A percentile compares a stretch with the other conserved stretches of the same genome.
Conservation (phyloP, 2,329 filamentous ascomycete species). For the Xylaria arbuscula region DNA sequence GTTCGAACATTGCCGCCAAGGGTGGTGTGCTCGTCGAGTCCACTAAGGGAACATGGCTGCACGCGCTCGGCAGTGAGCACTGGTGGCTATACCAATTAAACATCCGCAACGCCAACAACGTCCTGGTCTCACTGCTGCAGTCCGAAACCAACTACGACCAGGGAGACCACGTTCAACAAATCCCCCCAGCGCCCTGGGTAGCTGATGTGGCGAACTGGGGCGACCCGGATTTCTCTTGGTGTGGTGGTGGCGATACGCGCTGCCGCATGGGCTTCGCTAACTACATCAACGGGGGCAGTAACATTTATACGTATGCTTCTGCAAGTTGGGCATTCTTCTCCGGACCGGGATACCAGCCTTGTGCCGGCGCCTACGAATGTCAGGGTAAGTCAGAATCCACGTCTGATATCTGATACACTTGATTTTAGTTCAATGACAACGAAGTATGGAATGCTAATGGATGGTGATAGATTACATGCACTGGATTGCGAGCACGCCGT, state of each 20-base stretch:
- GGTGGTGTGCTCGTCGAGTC: slow-evolving; percentile 60
- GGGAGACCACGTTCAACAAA: slow-evolving; percentile 53
- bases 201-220: slow-evolving; percentile 53
- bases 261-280: slow-evolving; percentile 59
- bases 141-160: slow-evolving; percentile 65
- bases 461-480: slow-evolving; percentile 52
- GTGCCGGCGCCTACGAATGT: slow-evolving; percentile 50
- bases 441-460: not conserved
- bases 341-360: slow-evolving; percentile 53
- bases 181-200: slow-evolving; percentile 54
- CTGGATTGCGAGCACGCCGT: slow-evolving; percentile 53
- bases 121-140: slow-evolving; percentile 63
- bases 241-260: slow-evolving; percentile 50
- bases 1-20: slow-evolving; percentile 59
- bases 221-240: slow-evolving; percentile 58
- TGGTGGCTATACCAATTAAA: slow-evolving; percentile 69
- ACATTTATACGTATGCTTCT: slow-evolving; percentile 56
- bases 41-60: slow-evolving; percentile 61
- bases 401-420: not conserved
- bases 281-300: slow-evolving; percentile 55
- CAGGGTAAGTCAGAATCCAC: slow-evolving; percentile 46
- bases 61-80: slow-evolving; percentile 66
- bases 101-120: slow-evolving; percentile 60
- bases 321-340: slow-evolving; percentile 59
- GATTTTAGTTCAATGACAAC: not conserved